A percentile compares a stretch with the other conserved stretches of the same genome.
These are phyloP conservation scores for Botrytis paeoniae DNA, from an alignment of 2,329 filamentous ascomycete genomes.

Conservation along the genomic window DNA sequence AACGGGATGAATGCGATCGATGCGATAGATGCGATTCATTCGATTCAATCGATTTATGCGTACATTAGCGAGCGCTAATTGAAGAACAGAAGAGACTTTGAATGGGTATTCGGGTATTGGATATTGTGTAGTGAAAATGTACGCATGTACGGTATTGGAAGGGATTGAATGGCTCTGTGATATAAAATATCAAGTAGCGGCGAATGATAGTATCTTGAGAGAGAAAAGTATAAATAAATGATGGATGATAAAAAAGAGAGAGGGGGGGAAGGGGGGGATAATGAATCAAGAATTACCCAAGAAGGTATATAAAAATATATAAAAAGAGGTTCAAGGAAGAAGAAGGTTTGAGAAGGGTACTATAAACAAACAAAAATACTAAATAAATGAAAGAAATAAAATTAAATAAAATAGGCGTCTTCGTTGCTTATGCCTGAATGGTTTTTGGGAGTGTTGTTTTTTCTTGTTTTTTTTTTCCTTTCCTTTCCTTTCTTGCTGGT, in stretches of 20 bases:
- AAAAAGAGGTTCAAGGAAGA: neutral
- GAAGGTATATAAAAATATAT: constrained; percentile 2
- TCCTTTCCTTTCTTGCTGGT: neutral
- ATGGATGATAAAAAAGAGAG: neutral
- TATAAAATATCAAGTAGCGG: neutral
- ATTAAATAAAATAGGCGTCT: constrained; percentile 26
- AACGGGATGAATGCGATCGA: neutral
- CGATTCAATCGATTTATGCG: neutral
- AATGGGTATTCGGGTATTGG: neutral
- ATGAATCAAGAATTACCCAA: constrained; percentile 1
- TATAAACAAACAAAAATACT: neutral
- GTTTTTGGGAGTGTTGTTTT: neutral
- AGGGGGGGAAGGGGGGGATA: neutral
- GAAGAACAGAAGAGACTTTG: neutral
- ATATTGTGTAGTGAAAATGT: neutral
- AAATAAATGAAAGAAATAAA: neutral
- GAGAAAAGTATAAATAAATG: constrained; percentile 1
- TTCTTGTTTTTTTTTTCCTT: neutral
- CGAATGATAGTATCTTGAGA: neutral
- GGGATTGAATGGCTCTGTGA: neutral
- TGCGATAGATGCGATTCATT: neutral
- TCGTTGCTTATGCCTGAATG: constrained; percentile 22
- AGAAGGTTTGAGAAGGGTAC: neutral
- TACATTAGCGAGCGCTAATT: neutral
- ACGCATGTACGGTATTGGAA: neutral